Base-by-base conservation (phyloP, 2,329 filamentous ascomycete species). In the Shiraia sp. region DNA sequence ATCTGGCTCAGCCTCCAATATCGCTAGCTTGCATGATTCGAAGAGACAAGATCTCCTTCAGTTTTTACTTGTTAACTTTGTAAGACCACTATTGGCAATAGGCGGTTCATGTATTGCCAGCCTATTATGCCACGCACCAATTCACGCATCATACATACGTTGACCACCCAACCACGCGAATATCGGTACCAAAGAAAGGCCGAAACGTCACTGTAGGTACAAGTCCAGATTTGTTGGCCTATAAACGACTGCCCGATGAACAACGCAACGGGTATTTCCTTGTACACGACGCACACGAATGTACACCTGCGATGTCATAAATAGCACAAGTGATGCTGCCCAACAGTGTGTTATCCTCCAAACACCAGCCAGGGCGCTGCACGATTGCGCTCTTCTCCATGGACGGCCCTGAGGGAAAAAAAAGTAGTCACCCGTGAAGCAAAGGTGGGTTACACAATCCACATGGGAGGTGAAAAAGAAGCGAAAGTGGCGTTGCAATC, bases 321-420 rank as follows among this genome's bases (percentile, higher is more conserved):
- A 42, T 33, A 52, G 24, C 22, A 44, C 42, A 42, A 38, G 40
- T 43, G 46, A 38, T 43, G 45, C 44, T 51, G 40, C 42, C 47
- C 48, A 42, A 53, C 31, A 33, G 25, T 34, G 34, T 52, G 38
- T n/a, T n/a, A n/a, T n/a, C n/a, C n/a, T n/a, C n/a, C n/a, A n/a
- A n/a, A n/a, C n/a, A n/a, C n/a, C n/a, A n/a, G n/a, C 38, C 32
- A 26, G 23, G 34, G 14, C 37, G 27, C 46, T 51, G 48, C 43
- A 53, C 42, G 30, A n/a, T 35, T 54, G 58, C 58, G 59, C 57
- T 49, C 41, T 57, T 57, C 56, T 61, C 52, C 56, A 51, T 43
- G n/a, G n/a, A n/a, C n/a, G n/a, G n/a, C n/a, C n/a, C n/a, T n/a
- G n/a, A n/a, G n/a, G n/a, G n/a, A n/a, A n/a, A n/a, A n/a, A n/a